Evolutionary conservation across 805 yeast species (phyloP), one percentile per base, ranked within the genome.

Genomic region (Metschnikowia cubensis): DNA sequence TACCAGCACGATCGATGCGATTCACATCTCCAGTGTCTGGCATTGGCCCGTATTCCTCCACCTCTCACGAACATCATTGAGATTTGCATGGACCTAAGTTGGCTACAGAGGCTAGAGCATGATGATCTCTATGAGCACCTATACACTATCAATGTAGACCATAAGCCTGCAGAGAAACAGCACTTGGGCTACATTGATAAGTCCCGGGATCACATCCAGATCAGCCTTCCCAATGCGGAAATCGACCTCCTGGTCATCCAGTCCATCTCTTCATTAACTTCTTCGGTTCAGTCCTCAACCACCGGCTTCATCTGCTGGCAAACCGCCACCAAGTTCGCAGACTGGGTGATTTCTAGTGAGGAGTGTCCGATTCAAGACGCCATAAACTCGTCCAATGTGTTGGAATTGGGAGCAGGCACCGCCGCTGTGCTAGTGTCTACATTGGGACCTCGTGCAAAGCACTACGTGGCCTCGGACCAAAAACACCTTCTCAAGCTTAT

Each of bases 241-340:
- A 50, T 60, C 11, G 74, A 69, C 31, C 50, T 73, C 22, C 48
- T 45, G 15, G 64, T 73, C 7, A 49, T 58, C 13, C 77, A 73
- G 51, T 69, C 74, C 13, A 55, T 69, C 8, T 54, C 71, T 6
- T 62, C 63, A 11, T 59, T 70, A 25, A 60, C 70, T 10, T 70
- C 75, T 2, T 61, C 65, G 22, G 57, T 60, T 0, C 60, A 69
- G 25, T 37, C 65, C 14, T 70, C 77, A 17, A 76, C 85, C 4
- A 83, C 89, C 0, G 90, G 90, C 11, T 85, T 79, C 52, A 76
- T 84, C 3, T 68, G 83, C 36, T 84, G 90, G 90, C 67, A 69
- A 38, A 68, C 81, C 1, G 71, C 82, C 1, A 71, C 75, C 2
- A 59, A 69, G 2, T 66, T 84, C 36, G 73, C 73, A 1, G 76